A percentile compares a stretch with the other conserved stretches of the same genome.
phyloP scores from a whole-genome alignment of 2,329 filamentous ascomycete genomes.

The Pyrenophora seminiperda region DNA sequence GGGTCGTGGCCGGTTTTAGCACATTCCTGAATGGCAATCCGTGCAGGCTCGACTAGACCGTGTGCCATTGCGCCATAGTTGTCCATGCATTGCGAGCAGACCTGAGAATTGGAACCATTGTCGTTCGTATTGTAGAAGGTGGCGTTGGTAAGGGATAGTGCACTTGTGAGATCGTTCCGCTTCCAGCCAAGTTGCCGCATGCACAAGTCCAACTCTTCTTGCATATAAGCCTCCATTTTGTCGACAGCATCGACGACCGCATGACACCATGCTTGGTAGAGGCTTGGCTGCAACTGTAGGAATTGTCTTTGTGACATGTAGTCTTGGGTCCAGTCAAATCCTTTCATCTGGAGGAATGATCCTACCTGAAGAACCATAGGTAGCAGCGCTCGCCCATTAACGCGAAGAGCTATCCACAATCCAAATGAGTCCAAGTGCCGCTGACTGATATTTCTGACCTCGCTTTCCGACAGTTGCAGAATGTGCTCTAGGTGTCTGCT shows the following conservation, averaged over 20 bases:
- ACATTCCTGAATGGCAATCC: slow-evolving; percentile 17
- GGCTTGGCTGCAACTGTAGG: slow-evolving; percentile 13
- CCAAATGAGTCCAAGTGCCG: slow-evolving; percentile 5
- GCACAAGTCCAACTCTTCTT: too few relatives aligned
- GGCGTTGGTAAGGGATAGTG: too few relatives aligned
- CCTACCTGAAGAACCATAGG: slow-evolving; percentile 19
- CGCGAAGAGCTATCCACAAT: slow-evolving; percentile 15
- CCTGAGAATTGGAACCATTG: too few relatives aligned
- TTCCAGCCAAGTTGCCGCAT: too few relatives aligned
- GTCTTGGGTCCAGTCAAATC: slow-evolving; percentile 24
- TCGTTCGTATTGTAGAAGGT: too few relatives aligned
- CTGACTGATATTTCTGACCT: background rate
- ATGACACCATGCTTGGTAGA: slow-evolving; percentile 22
- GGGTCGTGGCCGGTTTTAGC: background rate
- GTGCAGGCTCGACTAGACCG: slow-evolving; percentile 14
- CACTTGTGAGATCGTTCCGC: too few relatives aligned
- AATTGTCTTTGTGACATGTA: slow-evolving; percentile 12
- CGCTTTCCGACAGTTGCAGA: background rate
- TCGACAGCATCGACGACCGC: slow-evolving; percentile 14
- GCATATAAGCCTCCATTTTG: background rate
- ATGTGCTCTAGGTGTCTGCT: background rate
- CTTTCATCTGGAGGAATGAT: slow-evolving; percentile 20
- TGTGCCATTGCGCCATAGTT: background rate
- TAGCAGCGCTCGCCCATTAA: slow-evolving; percentile 9
- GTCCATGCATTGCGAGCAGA: too few relatives aligned